These are phyloP conservation scores for Talaromyces thailandensis DNA, from an alignment of 495 filamentous ascomycete genomes.

Conservation along the genomic window DNA sequence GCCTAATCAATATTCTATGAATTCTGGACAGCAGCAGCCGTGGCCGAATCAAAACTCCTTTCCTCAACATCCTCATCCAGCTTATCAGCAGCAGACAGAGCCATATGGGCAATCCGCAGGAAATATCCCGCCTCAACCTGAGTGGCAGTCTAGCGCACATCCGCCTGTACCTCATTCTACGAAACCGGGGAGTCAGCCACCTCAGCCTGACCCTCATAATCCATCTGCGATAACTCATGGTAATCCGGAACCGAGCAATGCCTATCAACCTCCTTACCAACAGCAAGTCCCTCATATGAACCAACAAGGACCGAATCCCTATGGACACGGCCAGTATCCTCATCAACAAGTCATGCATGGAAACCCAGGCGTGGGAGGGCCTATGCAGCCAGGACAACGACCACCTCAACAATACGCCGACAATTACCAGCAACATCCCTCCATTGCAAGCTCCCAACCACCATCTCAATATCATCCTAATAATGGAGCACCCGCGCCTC, in stretches of 20 bases:
- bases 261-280: background rate
- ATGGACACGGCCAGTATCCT: background rate
- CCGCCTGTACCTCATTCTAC: slow-evolving; percentile 4
- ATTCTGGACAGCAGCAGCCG: background rate
- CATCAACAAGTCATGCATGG: background rate
- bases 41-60: background rate
- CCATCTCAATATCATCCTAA: background rate
- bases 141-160: slow-evolving; percentile 5
- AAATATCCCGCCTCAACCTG: background rate
- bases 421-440: background rate
- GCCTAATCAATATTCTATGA: background rate
- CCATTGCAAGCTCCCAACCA: background rate
- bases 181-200: slow-evolving; percentile 1
- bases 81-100: background rate
- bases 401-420: background rate
- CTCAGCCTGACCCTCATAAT: background rate
- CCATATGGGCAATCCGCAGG: background rate
- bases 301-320: background rate
- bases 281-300: background rate
- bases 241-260: background rate
- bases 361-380: background rate
- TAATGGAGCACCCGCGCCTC: background rate
- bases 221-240: background rate
- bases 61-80: background rate
- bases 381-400: background rate